Evolutionary conservation across 2,329 filamentous ascomycete genomes (phyloP).

Genomic region (Neonectria faginata): DNA sequence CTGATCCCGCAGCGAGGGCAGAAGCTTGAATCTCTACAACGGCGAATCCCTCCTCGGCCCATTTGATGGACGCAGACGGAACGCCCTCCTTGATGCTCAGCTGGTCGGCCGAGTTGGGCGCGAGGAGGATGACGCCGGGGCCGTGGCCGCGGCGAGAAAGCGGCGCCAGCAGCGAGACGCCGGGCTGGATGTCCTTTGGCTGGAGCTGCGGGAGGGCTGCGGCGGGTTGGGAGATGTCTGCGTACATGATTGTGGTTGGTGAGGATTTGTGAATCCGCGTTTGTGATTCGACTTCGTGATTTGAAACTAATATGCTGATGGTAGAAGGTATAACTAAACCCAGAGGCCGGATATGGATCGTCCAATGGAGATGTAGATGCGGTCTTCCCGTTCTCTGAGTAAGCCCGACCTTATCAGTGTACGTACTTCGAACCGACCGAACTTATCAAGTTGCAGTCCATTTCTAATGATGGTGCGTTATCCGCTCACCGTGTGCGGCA

Average conservation of each 20-base stretch:
- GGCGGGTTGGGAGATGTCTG: slow-evolving; percentile 45
- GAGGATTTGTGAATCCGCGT: background rate
- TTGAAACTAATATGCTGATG: background rate
- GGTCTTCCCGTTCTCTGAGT: background rate
- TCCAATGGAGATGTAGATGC: slow-evolving; percentile 11
- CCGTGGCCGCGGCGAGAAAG: slow-evolving; percentile 52
- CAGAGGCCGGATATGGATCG: slow-evolving; percentile 12
- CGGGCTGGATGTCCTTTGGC: slow-evolving; percentile 28
- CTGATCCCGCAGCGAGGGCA: slow-evolving; percentile 25
- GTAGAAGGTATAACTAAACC: background rate
- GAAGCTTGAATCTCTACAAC: slow-evolving; percentile 65
- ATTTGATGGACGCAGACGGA: slow-evolving; percentile 71
- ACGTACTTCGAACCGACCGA: too few species aligned
- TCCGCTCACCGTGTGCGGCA: slow-evolving; percentile 3
- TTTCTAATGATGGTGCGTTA: slow-evolving; percentile 7
- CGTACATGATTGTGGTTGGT: slow-evolving; percentile 33
- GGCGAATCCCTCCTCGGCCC: slow-evolving; percentile 77
- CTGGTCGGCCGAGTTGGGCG: slow-evolving; percentile 36
- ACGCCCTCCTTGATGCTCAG: slow-evolving; percentile 47
- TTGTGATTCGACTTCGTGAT: background rate
- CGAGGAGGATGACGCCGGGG: slow-evolving; percentile 52
- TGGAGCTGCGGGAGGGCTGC: slow-evolving; percentile 41
- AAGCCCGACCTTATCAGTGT: background rate
- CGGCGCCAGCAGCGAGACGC: slow-evolving; percentile 47
- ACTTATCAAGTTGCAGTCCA: background rate